Conservation (phyloP, 352 stramenopile genomes). For the Globisporangium acanthophoron region DNA sequence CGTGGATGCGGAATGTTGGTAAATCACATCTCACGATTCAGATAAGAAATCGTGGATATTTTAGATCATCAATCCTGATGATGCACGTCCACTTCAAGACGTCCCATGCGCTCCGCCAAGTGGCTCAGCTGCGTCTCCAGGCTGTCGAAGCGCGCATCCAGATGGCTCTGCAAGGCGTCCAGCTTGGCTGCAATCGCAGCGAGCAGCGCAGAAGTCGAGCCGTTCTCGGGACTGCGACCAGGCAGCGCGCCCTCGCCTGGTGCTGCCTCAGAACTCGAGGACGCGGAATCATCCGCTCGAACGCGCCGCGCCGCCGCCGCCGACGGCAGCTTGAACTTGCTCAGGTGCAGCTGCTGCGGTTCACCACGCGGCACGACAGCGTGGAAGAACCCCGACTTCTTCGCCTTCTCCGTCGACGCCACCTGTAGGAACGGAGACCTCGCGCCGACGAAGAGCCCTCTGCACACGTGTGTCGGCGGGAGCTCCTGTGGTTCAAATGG, state of each 20-base stretch:
- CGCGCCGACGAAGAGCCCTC: slow-evolving; percentile 32
- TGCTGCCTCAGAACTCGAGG: background rate
- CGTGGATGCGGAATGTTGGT: too few species aligned
- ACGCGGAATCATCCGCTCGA: background rate
- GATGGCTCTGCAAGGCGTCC: slow-evolving; percentile 31
- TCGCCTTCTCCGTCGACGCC: slow-evolving; percentile 43
- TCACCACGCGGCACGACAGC: slow-evolving; percentile 15
- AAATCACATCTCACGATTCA: too few species aligned
- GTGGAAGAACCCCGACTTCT: slow-evolving; percentile 41
- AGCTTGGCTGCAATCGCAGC: slow-evolving; percentile 25
- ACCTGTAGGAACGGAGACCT: slow-evolving; percentile 47
- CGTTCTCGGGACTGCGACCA: background rate
- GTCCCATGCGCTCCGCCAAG: slow-evolving; percentile 26
- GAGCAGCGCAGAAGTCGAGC: slow-evolving; percentile 2
- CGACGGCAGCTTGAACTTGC: slow-evolving; percentile 41
- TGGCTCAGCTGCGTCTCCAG: slow-evolving; percentile 37
- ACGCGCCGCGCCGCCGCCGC: too few species aligned
- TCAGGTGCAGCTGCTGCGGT: slow-evolving; percentile 33
- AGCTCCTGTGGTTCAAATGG: slow-evolving; percentile 24
- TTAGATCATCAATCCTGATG: too few species aligned
- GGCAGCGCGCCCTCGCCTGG: too few species aligned
- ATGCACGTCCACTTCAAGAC: slow-evolving; percentile 10
- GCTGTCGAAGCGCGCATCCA: slow-evolving; percentile 49
- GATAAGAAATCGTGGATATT: too few species aligned
- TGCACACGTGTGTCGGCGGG: slow-evolving; percentile 33